These are phyloP conservation scores for Arthrobotrys conoides DNA, from an alignment of 2,329 filamentous ascomycete genomes.

Conservation along the genomic window DNA sequence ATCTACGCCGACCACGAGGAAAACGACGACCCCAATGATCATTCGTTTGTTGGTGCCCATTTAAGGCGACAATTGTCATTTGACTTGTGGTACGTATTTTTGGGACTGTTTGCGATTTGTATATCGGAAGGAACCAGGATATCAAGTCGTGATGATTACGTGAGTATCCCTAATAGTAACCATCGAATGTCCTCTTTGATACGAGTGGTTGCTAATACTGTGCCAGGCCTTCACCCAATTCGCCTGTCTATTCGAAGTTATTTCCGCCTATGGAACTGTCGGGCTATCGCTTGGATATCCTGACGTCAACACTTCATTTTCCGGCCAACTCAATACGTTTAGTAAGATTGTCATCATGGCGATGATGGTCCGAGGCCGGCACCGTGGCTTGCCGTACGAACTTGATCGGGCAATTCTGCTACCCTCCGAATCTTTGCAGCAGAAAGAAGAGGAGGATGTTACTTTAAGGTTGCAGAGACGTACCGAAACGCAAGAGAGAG, in stretches of 20 bases:
- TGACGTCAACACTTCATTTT: conserved; percentile 82
- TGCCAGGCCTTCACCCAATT: conserved; percentile 63
- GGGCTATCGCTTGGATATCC: conserved; percentile 89
- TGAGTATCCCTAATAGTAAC: conserved; percentile 40
- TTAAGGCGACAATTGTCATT: conserved; percentile 94
- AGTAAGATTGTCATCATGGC: conserved; percentile 78
- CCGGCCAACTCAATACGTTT: conserved; percentile 81
- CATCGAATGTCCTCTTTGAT: neutral
- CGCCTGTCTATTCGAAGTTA: conserved; percentile 81
- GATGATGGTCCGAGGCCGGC: conserved; percentile 79
- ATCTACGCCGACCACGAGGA: conserved; percentile 75
- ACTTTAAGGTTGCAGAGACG: conserved; percentile 66
- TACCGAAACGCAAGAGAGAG: conserved; percentile 42
- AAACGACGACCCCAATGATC: conserved; percentile 72
- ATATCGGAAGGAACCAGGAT: conserved; percentile 86
- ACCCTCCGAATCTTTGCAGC: conserved; percentile 76
- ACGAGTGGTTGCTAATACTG: conserved; percentile 1
- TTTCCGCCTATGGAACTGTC: conserved; percentile 94
- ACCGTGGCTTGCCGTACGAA: conserved; percentile 78
- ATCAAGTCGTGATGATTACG: conserved; percentile 67
- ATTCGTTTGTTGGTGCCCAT: conserved; percentile 91
- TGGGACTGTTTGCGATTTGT: conserved; percentile 91
- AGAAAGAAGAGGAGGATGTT: conserved; percentile 73
- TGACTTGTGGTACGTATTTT: conserved; percentile 96
- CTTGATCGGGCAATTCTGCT: conserved; percentile 79